A percentile compares a stretch with the other conserved stretches of the same genome.
phyloP scores from a whole-genome alignment of 202 grass and related monocot genomes.

The Setaria viridis region DNA sequence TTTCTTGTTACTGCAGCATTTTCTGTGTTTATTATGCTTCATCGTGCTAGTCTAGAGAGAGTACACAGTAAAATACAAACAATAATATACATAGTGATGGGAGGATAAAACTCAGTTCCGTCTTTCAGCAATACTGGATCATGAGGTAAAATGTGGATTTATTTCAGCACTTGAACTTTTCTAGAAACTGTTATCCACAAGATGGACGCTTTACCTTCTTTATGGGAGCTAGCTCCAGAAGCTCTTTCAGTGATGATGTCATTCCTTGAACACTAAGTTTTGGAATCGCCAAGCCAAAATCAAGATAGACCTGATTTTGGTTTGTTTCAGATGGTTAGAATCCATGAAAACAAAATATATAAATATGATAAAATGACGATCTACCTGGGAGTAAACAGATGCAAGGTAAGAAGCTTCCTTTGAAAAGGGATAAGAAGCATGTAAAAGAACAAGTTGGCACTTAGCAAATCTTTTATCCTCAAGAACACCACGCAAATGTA shows the following conservation, averaged over 20 bases:
- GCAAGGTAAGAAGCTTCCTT: slow-evolving; percentile 99
- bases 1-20: slow-evolving; percentile 5
- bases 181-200: slow-evolving; percentile 25
- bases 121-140: background rate
- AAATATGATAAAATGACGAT: slow-evolving; percentile 29
- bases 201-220: slow-evolving; percentile 72
- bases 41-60: background rate
- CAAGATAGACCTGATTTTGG: slow-evolving; percentile 83
- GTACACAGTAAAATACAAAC: background rate
- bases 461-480: slow-evolving; percentile 81
- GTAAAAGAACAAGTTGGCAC: slow-evolving; percentile 91
- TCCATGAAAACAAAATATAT: slow-evolving; percentile 18
- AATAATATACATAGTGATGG: background rate
- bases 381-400: slow-evolving; percentile 96
- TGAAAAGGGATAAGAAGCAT: slow-evolving; percentile 98
- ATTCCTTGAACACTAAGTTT: slow-evolving; percentile 99
- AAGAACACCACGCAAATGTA: slow-evolving; percentile 83
- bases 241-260: slow-evolving; percentile 83
- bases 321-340: slow-evolving; percentile 41
- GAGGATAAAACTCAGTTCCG: slow-evolving; percentile 5
- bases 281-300: slow-evolving; percentile 94
- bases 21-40: background rate
- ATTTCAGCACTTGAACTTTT: background rate
- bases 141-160: slow-evolving; percentile 10
- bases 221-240: slow-evolving; percentile 81